Conservation (phyloP, 352 stramenopile species). For the Globisporangium recalcitrans region DNA sequence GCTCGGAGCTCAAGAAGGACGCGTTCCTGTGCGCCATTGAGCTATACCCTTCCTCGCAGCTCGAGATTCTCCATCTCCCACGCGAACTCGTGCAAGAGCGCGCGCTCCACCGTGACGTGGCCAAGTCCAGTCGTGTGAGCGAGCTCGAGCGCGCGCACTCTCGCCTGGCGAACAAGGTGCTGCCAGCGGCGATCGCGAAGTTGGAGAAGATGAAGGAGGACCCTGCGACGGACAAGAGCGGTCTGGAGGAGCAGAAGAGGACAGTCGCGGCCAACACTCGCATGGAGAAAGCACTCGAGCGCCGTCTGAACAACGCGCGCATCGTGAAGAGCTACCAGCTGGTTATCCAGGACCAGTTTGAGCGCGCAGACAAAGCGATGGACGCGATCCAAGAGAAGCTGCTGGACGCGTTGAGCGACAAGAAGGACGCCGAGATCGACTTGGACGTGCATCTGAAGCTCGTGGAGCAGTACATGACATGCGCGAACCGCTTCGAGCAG, state of each 20-base stretch:
- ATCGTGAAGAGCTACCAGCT: conserved; percentile 42
- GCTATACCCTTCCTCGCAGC: conserved; percentile 48
- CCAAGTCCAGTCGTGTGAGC: conserved; percentile 34
- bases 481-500: conserved; percentile 47
- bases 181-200: conserved; percentile 9
- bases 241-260: conserved; percentile 18
- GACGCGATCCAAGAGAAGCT: conserved; percentile 45
- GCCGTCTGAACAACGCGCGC: conserved; percentile 35
- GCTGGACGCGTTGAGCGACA: conserved; percentile 13
- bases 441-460: conserved; percentile 52
- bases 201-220: conserved; percentile 11
- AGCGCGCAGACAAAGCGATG: conserved; percentile 37
- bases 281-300: conserved; percentile 33
- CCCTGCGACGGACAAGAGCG: conserved; percentile 20
- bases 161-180: conserved; percentile 11
- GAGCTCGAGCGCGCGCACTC: conserved; percentile 39
- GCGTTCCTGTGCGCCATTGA: conserved; percentile 45
- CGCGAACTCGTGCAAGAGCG: conserved; percentile 33
- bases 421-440: conserved; percentile 32
- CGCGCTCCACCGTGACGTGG: conserved; percentile 33
- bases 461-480: conserved; percentile 79
- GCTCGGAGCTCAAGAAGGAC: conserved; percentile 21
- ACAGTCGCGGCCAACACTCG: conserved; percentile 20
- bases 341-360: conserved; percentile 44
- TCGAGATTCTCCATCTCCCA: conserved; percentile 49